A percentile compares a stretch with the other conserved stretches of the same genome.
Evolutionary conservation across 176 grass and related monocot genomes (phyloP).

Genomic region (Elaeis guineensis): DNA sequence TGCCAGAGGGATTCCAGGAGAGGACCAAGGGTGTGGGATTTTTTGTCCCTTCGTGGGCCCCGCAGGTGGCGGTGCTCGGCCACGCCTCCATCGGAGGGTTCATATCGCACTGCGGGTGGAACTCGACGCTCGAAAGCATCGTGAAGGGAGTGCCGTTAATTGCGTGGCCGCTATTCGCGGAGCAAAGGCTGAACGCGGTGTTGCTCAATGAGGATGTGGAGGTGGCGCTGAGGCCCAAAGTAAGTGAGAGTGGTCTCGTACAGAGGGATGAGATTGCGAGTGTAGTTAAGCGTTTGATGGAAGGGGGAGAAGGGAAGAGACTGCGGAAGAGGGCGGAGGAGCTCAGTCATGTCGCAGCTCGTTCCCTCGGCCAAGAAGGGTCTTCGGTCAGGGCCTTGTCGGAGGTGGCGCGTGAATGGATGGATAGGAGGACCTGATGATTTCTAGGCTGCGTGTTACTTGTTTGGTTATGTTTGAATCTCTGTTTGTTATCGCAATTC

Average conservation of each 20-base stretch:
- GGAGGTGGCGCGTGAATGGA: conserved; percentile 9
- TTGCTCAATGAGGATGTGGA: conserved; percentile 9
- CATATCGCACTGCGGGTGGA: conserved; percentile 30
- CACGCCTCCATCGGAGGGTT: conserved; percentile 11
- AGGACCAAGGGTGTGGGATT: not conserved
- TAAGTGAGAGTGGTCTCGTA: conserved; percentile 30
- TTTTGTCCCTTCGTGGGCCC: not conserved
- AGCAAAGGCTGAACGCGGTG: conserved; percentile 33
- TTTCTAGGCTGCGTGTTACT: no score
- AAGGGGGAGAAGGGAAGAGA: conserved; percentile 13
- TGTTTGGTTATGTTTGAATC: no score
- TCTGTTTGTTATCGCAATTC: no score
- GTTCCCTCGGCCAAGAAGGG: not conserved
- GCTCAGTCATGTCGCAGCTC: not conserved
- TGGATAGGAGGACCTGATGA: not conserved
- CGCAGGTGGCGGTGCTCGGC: not conserved
- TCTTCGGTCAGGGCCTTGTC: not conserved
- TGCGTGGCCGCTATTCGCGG: conserved; percentile 32
- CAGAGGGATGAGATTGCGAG: conserved; percentile 36
- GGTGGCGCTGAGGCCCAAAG: conserved; percentile 19
- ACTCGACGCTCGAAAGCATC: conserved; percentile 25
- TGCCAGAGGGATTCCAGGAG: not conserved
- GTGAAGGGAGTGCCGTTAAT: conserved; percentile 30
- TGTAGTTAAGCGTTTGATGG: conserved; percentile 13
- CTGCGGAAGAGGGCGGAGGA: not conserved